Evolutionary conservation across 2,329 filamentous ascomycete species (phyloP), one percentile per base, ranked within the genome.

Genomic region (Diaporthe ampelina): DNA sequence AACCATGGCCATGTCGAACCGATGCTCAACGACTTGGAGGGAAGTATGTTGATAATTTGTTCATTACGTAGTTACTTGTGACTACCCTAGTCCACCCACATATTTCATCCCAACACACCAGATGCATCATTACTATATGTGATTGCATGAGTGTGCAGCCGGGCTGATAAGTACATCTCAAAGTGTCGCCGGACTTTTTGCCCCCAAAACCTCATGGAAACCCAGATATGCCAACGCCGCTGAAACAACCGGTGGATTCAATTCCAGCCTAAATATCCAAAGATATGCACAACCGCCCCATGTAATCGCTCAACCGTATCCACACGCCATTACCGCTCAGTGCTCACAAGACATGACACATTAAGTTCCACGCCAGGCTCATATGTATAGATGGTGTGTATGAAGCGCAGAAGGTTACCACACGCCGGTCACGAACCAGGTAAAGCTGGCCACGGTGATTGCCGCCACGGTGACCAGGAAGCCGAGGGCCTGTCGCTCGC

Each of bases 361-460:
- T 59, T 54, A 58, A 29, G 37, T 56, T 43, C 40, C 29, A 70
- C 35, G 40, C 40, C 45, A 58, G 43, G 58, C 56, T 40, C 13
- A 48, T 17, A 59, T 45, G n/a, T 63, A 32, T 43, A 48, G 7
- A 32, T 63, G 40, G 29, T 11, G 50, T 52, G 48, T 24, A 59
- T 40, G 58, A 29, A 37, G 50, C 17, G 15, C 13, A 26, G 45
- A 9, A 19, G 9, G 58, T 72, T n/a, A 76, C 71, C 71, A 76
- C 54, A 90, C 79, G 3, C 90, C 90, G 32, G 85, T 85, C 50
- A 91, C 89, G 77, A 92, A 92, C 90, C 90, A 92, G 40, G 90
- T 91, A 77, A 92, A 92, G 79, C 88, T 90, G 40, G 89, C 76
- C 5, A 92, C 83, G 1, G 90, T 92, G 57, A 91, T 80, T 43